Evolutionary conservation across 23 red algal species (phyloP).

Genomic region (Pyropia yezoensis): DNA sequence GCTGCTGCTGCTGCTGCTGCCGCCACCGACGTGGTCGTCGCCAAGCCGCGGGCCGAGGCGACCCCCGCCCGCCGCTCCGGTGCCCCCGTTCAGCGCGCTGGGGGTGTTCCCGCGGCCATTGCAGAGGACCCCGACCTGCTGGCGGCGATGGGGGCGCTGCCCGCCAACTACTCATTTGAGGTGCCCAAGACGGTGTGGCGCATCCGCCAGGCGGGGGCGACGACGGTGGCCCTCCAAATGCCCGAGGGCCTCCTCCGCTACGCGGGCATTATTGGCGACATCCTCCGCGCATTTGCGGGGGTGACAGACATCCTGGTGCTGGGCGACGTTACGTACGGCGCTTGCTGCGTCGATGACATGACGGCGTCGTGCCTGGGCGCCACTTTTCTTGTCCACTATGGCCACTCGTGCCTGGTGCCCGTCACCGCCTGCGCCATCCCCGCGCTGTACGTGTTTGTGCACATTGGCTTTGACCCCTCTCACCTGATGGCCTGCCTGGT

Average conservation of each 20-base stretch:
- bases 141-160: slow-evolving; percentile 20
- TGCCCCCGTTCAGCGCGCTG: too few species aligned
- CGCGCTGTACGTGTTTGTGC: slow-evolving; percentile 89
- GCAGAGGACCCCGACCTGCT: slow-evolving; percentile 23
- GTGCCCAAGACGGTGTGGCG: slow-evolving; percentile 78
- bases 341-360: slow-evolving; percentile 95
- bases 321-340: slow-evolving; percentile 95
- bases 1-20: too few species aligned
- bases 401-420: slow-evolving; percentile 91
- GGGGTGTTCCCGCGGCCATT: slow-evolving; percentile 24
- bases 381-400: slow-evolving; percentile 92
- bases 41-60: too few species aligned
- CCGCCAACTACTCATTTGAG: slow-evolving; percentile 71
- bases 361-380: slow-evolving; percentile 60
- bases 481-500: slow-evolving; percentile 53
- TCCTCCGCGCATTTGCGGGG: slow-evolving; percentile 30
- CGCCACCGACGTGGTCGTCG: too few species aligned
- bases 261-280: slow-evolving; percentile 62
- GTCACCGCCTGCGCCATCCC: slow-evolving; percentile 44
- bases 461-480: slow-evolving; percentile 59
- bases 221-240: slow-evolving; percentile 81
- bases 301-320: slow-evolving; percentile 41
- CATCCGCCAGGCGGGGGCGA: slow-evolving; percentile 37
- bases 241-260: slow-evolving; percentile 90
- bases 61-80: too few species aligned